Evolutionary conservation across 768 basidiomycete genomes (phyloP).

Genomic region (Gymnopilus dilepis): DNA sequence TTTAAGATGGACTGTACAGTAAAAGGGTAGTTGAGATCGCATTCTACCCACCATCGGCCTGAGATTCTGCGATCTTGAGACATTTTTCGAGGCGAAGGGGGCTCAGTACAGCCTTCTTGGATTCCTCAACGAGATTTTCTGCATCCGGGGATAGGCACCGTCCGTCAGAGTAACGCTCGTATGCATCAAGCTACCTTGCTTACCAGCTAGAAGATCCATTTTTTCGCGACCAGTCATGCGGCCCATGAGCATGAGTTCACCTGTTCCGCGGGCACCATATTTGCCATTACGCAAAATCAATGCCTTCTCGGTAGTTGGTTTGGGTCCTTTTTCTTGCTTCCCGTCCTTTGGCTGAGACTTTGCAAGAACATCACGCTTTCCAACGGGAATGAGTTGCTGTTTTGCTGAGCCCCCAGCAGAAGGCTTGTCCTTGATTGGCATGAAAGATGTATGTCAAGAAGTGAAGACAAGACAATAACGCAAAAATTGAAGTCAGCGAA

Average conservation of each 20-base stretch:
- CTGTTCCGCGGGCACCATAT: conserved; percentile 71
- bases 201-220: conserved; percentile 79
- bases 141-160: conserved; percentile 9
- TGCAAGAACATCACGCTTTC: conserved; percentile 54
- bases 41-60: conserved; percentile 58
- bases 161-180: conserved; percentile 11
- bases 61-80: conserved; percentile 73
- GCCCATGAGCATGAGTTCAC: conserved; percentile 61
- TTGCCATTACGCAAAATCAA: conserved; percentile 78
- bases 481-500: background rate
- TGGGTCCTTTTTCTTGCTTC: conserved; percentile 45
- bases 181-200: conserved; percentile 19
- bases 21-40: background rate
- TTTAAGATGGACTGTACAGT: background rate
- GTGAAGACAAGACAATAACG: background rate
- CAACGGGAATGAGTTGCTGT: conserved; percentile 59
- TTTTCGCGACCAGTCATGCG: conserved; percentile 81
- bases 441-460: conserved; percentile 8
- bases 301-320: conserved; percentile 66
- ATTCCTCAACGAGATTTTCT: conserved; percentile 73
- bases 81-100: conserved; percentile 71
- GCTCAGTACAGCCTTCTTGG: conserved; percentile 60
- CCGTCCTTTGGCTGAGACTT: conserved; percentile 30
- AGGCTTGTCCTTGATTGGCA: conserved; percentile 30
- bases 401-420: conserved; percentile 35